A percentile compares a stretch with the other conserved stretches of the same genome.
These are phyloP conservation scores for Inonotus hispidus DNA, from an alignment of 1,284 basidiomycete genomes.

Conservation along the genomic window DNA sequence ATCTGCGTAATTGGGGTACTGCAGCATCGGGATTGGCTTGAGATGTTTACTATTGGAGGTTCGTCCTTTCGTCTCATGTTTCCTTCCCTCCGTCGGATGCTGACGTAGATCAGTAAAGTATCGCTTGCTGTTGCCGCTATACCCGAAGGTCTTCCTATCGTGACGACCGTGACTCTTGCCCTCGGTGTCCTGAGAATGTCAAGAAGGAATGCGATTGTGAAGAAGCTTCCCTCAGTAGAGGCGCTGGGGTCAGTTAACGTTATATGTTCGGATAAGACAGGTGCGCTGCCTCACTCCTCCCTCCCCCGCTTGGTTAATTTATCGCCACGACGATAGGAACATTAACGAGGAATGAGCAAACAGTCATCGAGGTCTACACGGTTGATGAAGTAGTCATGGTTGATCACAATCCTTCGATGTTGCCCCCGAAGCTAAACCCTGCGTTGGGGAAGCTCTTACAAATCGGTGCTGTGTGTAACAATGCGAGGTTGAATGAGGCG, in stretches of 20 bases:
- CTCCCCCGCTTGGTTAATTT: neutral
- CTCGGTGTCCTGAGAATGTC: slow-evolving; percentile 94
- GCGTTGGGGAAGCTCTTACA: slow-evolving; percentile 60
- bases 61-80: slow-evolving; percentile 24
- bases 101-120: slow-evolving; percentile 46
- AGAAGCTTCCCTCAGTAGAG: slow-evolving; percentile 94
- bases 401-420: slow-evolving; percentile 33
- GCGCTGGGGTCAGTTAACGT: slow-evolving; percentile 91
- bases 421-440: slow-evolving; percentile 35
- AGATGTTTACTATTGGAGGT: slow-evolving; percentile 99
- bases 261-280: slow-evolving; percentile 97
- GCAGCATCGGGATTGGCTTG: slow-evolving; percentile 87
- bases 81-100: neutral
- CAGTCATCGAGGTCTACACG: slow-evolving; percentile 82
- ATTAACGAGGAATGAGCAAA: slow-evolving; percentile 93
- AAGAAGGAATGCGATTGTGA: slow-evolving; percentile 92
- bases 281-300: slow-evolving; percentile 30
- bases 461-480: slow-evolving; percentile 70
- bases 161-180: slow-evolving; percentile 95
- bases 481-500: slow-evolving; percentile 55
- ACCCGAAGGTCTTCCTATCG: slow-evolving; percentile 94
- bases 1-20: slow-evolving; percentile 89
- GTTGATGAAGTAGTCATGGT: slow-evolving; percentile 78
- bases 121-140: slow-evolving; percentile 97
- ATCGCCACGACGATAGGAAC: slow-evolving; percentile 54